Conservation (phyloP, 2,329 filamentous ascomycete genomes). For the Beauveria australis region DNA sequence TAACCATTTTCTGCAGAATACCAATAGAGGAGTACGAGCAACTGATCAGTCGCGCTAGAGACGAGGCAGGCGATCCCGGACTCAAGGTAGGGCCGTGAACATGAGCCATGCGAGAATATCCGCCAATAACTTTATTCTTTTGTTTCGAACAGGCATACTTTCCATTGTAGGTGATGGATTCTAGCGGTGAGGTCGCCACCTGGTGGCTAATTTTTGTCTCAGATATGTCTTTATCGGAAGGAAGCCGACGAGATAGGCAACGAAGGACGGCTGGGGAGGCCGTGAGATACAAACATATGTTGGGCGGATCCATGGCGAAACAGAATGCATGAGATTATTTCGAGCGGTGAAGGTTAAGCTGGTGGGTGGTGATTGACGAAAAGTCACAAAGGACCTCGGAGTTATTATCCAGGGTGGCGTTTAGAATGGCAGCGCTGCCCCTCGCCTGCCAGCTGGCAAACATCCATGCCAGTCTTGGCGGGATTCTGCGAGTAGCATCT, state of each 20-base stretch:
- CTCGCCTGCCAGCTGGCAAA: not conserved
- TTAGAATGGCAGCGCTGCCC: not conserved
- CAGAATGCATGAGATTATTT: not conserved
- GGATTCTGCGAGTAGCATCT: not conserved
- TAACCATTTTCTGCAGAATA: slow-evolving; percentile 36
- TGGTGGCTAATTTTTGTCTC: not conserved
- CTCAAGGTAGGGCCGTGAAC: slow-evolving; percentile 39
- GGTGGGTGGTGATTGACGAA: not conserved
- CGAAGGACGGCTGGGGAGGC: not conserved
- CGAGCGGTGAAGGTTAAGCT: not conserved
- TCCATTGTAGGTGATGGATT: slow-evolving; percentile 40
- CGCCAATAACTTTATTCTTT: not conserved
- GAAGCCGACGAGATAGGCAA: slow-evolving; percentile 32
- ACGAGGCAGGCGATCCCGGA: slow-evolving; percentile 43
- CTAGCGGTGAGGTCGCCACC: not conserved
- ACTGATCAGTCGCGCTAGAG: slow-evolving; percentile 46
- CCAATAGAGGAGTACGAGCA: slow-evolving; percentile 47
- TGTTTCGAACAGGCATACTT: slow-evolving; percentile 45
- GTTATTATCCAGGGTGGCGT: not conserved
- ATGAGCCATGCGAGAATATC: not conserved
- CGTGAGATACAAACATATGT: not conserved
- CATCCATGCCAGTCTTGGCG: not conserved
- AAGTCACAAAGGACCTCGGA: not conserved
- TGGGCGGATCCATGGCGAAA: not conserved
- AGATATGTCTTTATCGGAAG: slow-evolving; percentile 57